phyloP scores from a whole-genome alignment of 306 rosid genomes.

The peach (Prunus persica) region Prunus_persica_NCBIv2 NC_034012.1:7302001-7302500 shows the following conservation, averaged over 20 bases:
- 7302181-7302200: neutral
- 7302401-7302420: constrained; percentile 58
- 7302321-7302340: constrained; percentile 56
- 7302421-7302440: neutral
- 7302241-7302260: constrained; percentile 73
- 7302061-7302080: constrained; percentile 23
- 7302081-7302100: constrained; percentile 38
- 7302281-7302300: constrained; percentile 57
- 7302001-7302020: constrained; percentile 25
- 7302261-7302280: constrained; percentile 67
- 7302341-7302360: constrained; percentile 22
- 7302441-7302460: neutral
- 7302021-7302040: constrained; percentile 25
- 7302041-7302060: constrained; percentile 35
- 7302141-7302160: neutral
- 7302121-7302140: constrained; percentile 20
- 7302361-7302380: constrained; percentile 50
- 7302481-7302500: constrained; percentile 65
- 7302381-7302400: constrained; percentile 82
- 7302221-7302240: constrained; percentile 83
- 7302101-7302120: constrained; percentile 29
- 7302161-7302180: neutral
- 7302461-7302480: neutral
- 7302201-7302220: constrained; percentile 24
- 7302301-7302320: constrained; percentile 53